Conservation (phyloP, 2,329 filamentous ascomycete species). For the Madurella fahalii region DNA sequence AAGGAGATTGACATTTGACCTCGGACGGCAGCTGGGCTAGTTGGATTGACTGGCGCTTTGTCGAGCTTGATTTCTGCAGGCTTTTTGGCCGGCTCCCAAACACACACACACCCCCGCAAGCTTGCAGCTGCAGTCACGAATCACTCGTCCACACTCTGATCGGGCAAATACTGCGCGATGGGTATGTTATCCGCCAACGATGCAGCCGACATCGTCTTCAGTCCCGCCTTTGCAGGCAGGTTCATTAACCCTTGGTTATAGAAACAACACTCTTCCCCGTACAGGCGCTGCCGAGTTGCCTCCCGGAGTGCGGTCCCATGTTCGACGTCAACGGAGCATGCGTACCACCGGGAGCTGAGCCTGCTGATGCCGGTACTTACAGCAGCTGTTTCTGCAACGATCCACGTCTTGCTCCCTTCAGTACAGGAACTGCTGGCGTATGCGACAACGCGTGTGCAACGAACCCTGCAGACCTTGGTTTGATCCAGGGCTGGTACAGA, state of each 20-base stretch:
- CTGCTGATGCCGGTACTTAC: slow-evolving; percentile 50
- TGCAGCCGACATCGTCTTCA: not conserved
- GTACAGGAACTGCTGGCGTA: slow-evolving; percentile 51
- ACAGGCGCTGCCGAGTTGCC: slow-evolving; percentile 58
- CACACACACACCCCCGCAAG: not conserved
- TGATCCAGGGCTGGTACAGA: slow-evolving; percentile 67
- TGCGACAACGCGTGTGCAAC: slow-evolving; percentile 58
- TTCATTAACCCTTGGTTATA: slow-evolving; percentile 2
- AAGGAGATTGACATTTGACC: not conserved
- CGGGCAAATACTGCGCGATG: slow-evolving; percentile 2
- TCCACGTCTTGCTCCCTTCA: slow-evolving; percentile 53
- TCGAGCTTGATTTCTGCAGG: not conserved
- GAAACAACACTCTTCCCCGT: slow-evolving; percentile 55
- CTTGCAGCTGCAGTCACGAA: not conserved
- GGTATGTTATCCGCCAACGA: slow-evolving; percentile 1
- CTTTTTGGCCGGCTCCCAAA: not conserved
- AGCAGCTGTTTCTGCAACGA: slow-evolving; percentile 72
- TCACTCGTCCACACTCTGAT: not conserved
- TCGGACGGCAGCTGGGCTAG: not conserved
- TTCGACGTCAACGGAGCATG: slow-evolving; percentile 70
- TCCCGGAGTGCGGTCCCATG: slow-evolving; percentile 54
- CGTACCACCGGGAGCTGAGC: slow-evolving; percentile 52
- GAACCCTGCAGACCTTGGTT: slow-evolving; percentile 45
- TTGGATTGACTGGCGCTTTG: not conserved
- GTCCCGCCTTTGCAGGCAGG: not conserved